Evolutionary conservation across 768 basidiomycete species (phyloP).

Genomic region (Mycena galopus): DNA sequence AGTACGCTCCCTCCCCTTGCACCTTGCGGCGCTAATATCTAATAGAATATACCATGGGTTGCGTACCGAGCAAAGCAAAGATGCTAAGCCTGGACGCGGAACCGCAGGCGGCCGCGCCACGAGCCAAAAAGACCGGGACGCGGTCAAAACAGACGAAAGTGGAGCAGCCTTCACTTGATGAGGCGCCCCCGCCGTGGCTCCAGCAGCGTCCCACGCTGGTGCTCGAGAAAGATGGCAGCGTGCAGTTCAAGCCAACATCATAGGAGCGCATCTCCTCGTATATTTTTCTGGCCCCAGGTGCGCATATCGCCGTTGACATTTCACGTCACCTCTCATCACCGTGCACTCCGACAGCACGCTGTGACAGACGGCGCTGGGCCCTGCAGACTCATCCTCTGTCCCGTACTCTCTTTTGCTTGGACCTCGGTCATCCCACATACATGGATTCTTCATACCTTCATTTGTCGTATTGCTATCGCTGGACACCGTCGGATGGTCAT

Average conservation of each 20-base stretch:
- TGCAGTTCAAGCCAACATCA: conserved; percentile 12
- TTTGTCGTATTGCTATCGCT: background rate
- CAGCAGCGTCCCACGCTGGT: conserved; percentile 22
- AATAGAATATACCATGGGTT: conserved; percentile 26
- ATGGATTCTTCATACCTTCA: background rate
- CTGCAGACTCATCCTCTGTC: background rate
- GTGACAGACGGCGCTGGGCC: background rate
- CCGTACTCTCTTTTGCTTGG: background rate
- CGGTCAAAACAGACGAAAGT: background rate
- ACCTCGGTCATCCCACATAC: background rate
- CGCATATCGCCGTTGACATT: background rate
- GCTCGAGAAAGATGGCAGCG: conserved; percentile 26
- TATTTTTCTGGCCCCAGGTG: background rate
- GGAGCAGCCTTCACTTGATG: background rate
- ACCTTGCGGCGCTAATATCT: background rate
- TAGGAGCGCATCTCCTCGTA: background rate
- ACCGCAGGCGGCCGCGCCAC: background rate
- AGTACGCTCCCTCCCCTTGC: background rate
- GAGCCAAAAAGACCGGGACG: background rate
- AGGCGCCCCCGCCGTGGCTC: conserved; percentile 16
- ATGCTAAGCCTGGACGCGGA: conserved; percentile 18
- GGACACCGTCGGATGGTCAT: background rate
- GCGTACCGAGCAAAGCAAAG: conserved; percentile 32
- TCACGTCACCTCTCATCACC: background rate
- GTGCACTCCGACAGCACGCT: background rate